Evolutionary conservation across 805 yeast genomes (phyloP), one percentile per base, ranked within the genome.

Genomic region (Zygotorulaspora chibaensis): DNA sequence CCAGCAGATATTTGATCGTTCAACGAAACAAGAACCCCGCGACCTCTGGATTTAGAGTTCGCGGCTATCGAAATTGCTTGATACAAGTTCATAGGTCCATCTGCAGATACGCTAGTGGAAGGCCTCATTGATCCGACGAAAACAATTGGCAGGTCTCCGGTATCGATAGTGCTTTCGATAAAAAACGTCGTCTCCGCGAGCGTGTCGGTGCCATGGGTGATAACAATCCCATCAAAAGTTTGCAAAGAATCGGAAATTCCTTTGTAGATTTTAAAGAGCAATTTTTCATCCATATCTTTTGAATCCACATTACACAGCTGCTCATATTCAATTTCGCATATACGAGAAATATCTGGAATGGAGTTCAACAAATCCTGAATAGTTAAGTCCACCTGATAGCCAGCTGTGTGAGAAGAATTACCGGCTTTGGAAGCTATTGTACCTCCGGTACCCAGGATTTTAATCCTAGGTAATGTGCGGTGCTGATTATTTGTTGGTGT

Each of bases 41-140:
- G 70, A 18, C 78, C 75, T 35, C 70, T 58, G 12, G 83, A 73
- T 44, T 73, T 70, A 23, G 64, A 61, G 52, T 71, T 66, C 0
- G 84, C 70, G 2, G 88, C 84, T 26, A 82, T 80, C 12, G 77
- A 76, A 39, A 81, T 80, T 1, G 87, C 85, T 55, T 83, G 86
- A 57, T 81, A 82, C 49, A 83, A 64, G 61, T 83, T 83, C 80
- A 82, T 81, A 5, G 85, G 82, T 2, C 87, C 87, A 59, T 83
- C 89, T 1, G 85, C 80, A 2, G 84, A 79, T 34, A 83, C 75
- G 33, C 83, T 78, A 2, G 85, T 79, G 8, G 84, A 76, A 0
- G 89, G 89, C 57, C 87, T 73, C 89, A 83, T 83, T 5, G 84
- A 77, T 1, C 89, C 89, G 40, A 84, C 81, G 60, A 83, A 67